phyloP scores from a whole-genome alignment of 1,284 basidiomycete genomes.

The Ustilago bromivora region DNA sequence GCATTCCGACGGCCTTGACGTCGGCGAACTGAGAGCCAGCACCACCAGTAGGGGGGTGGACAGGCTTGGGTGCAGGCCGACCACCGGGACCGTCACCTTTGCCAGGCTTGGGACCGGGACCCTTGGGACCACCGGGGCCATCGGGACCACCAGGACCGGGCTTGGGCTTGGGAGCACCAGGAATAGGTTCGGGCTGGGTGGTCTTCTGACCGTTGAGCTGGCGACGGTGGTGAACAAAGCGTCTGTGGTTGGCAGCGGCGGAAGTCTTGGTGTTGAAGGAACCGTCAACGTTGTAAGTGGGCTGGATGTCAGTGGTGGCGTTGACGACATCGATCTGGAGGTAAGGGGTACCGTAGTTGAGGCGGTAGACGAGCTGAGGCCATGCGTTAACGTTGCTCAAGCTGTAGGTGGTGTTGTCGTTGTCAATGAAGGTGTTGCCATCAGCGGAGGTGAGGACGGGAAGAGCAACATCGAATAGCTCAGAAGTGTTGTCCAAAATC shows the following conservation, averaged over 20 bases:
- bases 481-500: constrained; percentile 49
- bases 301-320: constrained; percentile 35
- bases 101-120: neutral
- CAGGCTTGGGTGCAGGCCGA: constrained; percentile 4
- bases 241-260: constrained; percentile 27
- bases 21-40: constrained; percentile 29
- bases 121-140: neutral
- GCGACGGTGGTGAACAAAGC: constrained; percentile 40
- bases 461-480: constrained; percentile 45
- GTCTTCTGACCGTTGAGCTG: constrained; percentile 24
- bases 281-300: constrained; percentile 38
- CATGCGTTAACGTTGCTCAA: constrained; percentile 26
- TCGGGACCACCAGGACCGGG: constrained; percentile 1
- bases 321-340: constrained; percentile 47
- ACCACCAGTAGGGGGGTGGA: neutral
- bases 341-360: constrained; percentile 49
- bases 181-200: constrained; percentile 11
- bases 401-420: constrained; percentile 35
- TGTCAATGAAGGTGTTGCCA: constrained; percentile 37
- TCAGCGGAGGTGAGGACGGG: constrained; percentile 42
- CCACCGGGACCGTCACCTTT: constrained; percentile 1
- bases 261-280: constrained; percentile 18
- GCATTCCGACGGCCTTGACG: constrained; percentile 43
- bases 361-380: constrained; percentile 49
- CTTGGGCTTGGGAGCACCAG: neutral